Conservation (phyloP, 2,329 filamentous ascomycete species). For the Lasiodiplodia citricola region DNA sequence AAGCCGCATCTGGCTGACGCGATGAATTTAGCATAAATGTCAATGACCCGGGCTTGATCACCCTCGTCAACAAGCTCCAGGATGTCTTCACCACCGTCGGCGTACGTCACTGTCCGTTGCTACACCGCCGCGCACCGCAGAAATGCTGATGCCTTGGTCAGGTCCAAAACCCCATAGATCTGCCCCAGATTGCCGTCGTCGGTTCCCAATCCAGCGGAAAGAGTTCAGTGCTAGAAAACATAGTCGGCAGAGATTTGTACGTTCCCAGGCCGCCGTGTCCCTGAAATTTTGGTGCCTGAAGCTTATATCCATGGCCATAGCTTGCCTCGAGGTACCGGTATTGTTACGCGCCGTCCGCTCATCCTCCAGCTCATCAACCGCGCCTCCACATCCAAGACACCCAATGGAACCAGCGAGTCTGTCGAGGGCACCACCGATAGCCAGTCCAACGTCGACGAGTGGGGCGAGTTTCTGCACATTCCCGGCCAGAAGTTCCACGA, state of each 20-base stretch:
- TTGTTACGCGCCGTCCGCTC: conserved; percentile 93
- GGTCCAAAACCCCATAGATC: conserved; percentile 98
- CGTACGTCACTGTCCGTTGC: conserved; percentile 52
- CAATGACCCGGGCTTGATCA: conserved; percentile 72
- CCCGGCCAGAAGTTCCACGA: conserved; percentile 97
- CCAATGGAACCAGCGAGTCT: conserved; percentile 74
- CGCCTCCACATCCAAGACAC: conserved; percentile 62
- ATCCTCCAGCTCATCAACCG: conserved; percentile 98
- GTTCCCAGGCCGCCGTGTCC: conserved; percentile 43
- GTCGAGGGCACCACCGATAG: conserved; percentile 72
- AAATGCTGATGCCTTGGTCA: conserved; percentile 47
- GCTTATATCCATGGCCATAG: conserved; percentile 53
- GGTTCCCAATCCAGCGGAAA: conserved; percentile 99
- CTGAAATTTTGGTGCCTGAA: conserved; percentile 20
- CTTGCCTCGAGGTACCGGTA: conserved; percentile 94
- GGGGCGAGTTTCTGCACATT: conserved; percentile 98
- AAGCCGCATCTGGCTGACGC: conserved; percentile 17
- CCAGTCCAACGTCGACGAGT: conserved; percentile 91
- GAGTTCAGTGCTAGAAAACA: conserved; percentile 98
- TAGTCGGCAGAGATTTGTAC: conserved; percentile 98
- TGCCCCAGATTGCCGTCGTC: conserved; percentile 97
- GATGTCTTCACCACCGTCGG: conserved; percentile 99
- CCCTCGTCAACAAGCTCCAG: conserved; percentile 97
- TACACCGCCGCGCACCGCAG: conserved; percentile 26
- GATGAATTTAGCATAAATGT: conserved; percentile 67